These are phyloP conservation scores for Prunus mume DNA, from an alignment of 306 rosid species.

Conservation along the genomic window DNA sequence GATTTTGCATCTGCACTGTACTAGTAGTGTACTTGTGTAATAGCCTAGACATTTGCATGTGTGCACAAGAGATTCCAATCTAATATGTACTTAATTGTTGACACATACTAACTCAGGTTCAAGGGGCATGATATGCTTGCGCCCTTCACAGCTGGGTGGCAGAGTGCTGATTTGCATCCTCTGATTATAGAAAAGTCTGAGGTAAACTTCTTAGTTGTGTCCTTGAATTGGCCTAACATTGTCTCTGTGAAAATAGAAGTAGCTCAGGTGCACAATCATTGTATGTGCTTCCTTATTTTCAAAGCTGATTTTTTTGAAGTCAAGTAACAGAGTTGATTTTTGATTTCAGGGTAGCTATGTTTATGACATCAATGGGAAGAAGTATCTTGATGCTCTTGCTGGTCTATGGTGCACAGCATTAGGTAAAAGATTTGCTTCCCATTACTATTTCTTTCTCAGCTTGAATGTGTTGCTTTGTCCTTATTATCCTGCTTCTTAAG, in stretches of 20 bases:
- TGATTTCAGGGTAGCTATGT: slow-evolving; percentile 85
- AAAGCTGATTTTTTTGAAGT: slow-evolving; percentile 2
- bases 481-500: background rate
- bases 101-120: slow-evolving; percentile 47
- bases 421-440: slow-evolving; percentile 29
- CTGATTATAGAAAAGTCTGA: slow-evolving; percentile 80
- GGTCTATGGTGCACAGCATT: slow-evolving; percentile 93
- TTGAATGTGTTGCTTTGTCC: background rate
- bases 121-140: slow-evolving; percentile 96
- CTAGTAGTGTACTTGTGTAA: slow-evolving; percentile 1
- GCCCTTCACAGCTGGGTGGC: slow-evolving; percentile 95
- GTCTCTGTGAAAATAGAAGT: background rate
- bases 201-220: slow-evolving; percentile 32
- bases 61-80: background rate
- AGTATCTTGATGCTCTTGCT: slow-evolving; percentile 91
- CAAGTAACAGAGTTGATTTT: slow-evolving; percentile 15
- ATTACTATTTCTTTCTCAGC: background rate
- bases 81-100: slow-evolving; percentile 14
- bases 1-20: slow-evolving; percentile 19
- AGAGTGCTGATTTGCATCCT: slow-evolving; percentile 57
- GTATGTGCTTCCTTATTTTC: background rate
- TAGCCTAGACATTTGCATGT: background rate
- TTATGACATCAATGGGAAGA: slow-evolving; percentile 78
- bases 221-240: slow-evolving; percentile 2
- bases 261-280: slow-evolving; percentile 2